Percentiles rank a stretch among this genome's conserved stretches.
phyloP scores from a whole-genome alignment of 2,329 filamentous ascomycete species.

The Fusarium sp. region DNA sequence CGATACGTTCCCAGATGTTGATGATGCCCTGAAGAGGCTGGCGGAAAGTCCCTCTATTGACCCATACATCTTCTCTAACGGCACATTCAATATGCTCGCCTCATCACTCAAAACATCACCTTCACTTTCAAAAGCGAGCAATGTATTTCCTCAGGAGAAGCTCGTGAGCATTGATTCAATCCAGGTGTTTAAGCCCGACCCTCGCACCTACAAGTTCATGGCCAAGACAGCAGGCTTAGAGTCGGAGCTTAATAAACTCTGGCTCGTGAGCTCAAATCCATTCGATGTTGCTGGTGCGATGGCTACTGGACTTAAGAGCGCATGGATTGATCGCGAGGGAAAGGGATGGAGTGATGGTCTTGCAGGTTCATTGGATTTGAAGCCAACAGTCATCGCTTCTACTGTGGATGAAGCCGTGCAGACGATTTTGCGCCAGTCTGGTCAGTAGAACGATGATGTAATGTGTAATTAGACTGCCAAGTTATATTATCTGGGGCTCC shows the following conservation, averaged over 20 bases:
- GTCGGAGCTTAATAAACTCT: constrained; percentile 63
- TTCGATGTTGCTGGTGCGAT: constrained; percentile 78
- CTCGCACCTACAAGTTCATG: constrained; percentile 70
- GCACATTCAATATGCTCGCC: constrained; percentile 71
- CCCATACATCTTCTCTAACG: constrained; percentile 77
- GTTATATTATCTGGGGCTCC: neutral
- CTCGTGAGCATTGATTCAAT: constrained; percentile 72
- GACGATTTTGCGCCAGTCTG: constrained; percentile 43
- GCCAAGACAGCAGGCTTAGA: constrained; percentile 61
- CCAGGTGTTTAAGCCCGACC: constrained; percentile 73
- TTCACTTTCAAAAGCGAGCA: constrained; percentile 43
- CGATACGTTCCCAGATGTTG: constrained; percentile 72
- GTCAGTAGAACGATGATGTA: constrained; percentile 8
- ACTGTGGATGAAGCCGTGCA: constrained; percentile 69
- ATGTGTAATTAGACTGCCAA: constrained; percentile 1
- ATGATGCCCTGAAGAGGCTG: constrained; percentile 63
- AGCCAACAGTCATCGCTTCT: constrained; percentile 65
- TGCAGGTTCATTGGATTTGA: constrained; percentile 56
- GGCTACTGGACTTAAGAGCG: constrained; percentile 69
- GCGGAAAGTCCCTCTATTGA: constrained; percentile 55
- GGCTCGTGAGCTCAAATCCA: constrained; percentile 78
- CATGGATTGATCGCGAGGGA: constrained; percentile 73
- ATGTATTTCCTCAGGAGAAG: constrained; percentile 50
- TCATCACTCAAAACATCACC: constrained; percentile 69
- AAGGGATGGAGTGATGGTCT: constrained; percentile 74